A percentile compares a stretch with the other conserved stretches of the same genome.
Conservation (phyloP, 164 flowering plant species). For the Euptelea pleiosperma region DNA sequence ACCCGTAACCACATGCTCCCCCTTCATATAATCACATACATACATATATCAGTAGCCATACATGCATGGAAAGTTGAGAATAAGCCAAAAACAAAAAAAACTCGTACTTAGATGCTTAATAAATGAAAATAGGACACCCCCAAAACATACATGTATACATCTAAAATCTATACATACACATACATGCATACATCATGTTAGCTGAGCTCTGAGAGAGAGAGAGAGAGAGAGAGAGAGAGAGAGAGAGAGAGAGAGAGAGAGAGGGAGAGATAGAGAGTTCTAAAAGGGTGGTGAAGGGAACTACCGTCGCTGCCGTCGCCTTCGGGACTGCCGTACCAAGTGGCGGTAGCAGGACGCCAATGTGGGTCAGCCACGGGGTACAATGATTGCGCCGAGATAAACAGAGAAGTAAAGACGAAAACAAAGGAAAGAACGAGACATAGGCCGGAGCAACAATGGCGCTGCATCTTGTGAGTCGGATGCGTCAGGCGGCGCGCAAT, state of each 20-base stretch:
- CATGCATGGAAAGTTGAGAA: no score
- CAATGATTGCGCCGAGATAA: conserved; percentile 4
- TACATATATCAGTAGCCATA: no score
- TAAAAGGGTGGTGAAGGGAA: background rate
- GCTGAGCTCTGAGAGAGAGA: no score
- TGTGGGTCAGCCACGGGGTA: conserved; percentile 31
- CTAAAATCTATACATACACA: no score
- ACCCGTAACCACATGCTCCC: conserved; percentile 97
- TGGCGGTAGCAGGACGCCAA: conserved; percentile 88
- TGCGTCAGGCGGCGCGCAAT: background rate
- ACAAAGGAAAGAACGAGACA: conserved; percentile 1
- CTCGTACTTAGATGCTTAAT: no score
- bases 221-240: no score
- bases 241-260: no score
- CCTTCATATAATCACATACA: conserved; percentile 37
- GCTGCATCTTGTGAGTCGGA: conserved; percentile 28
- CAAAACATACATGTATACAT: no score
- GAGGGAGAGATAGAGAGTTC: background rate
- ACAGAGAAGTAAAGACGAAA: conserved; percentile 8
- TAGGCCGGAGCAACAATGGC: background rate
- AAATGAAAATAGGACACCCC: no score
- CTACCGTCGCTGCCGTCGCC: conserved; percentile 94
- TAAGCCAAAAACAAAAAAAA: no score
- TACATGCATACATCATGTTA: conserved; percentile 6
- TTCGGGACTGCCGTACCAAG: conserved; percentile 97